Conservation (phyloP, 352 stramenopile genomes). For the Globisporangium paroecandrum region DNA sequence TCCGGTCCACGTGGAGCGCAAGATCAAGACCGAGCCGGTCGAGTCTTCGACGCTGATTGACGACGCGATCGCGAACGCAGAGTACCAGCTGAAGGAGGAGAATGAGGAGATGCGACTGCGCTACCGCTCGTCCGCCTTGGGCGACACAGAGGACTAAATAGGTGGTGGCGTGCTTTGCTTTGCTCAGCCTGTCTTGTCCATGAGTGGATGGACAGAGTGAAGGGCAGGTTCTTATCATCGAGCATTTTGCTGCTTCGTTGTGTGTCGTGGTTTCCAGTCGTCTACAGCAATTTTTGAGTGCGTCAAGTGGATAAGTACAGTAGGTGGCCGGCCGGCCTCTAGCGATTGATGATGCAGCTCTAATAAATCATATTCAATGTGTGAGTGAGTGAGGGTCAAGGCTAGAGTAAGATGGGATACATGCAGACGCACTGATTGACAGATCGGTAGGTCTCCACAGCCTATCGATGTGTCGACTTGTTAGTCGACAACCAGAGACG, state of each 20-base stretch:
- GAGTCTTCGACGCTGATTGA: constrained; percentile 24
- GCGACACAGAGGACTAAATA: not conserved
- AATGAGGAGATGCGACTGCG: constrained; percentile 28
- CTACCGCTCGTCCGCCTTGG: constrained; percentile 3
- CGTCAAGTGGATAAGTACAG: not conserved
- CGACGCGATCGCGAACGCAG: constrained; percentile 14
- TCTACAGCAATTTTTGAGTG: not conserved
- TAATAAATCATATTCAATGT: not conserved
- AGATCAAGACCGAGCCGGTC: constrained; percentile 37
- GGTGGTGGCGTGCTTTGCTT: not conserved
- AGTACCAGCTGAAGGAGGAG: constrained; percentile 14
- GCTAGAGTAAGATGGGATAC: too few relatives aligned
- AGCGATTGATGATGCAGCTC: not conserved
- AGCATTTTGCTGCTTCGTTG: not conserved
- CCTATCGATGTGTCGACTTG: too few relatives aligned
- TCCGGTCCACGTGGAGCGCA: constrained; percentile 30
- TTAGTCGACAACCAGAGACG: too few relatives aligned
- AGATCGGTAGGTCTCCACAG: too few relatives aligned
- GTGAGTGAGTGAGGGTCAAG: not conserved
- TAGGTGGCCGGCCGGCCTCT: too few relatives aligned
- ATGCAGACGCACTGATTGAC: too few relatives aligned
- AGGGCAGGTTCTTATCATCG: not conserved
- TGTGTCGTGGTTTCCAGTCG: not conserved
- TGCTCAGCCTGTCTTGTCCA: not conserved
- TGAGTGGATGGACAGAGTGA: not conserved